A percentile compares a stretch with the other conserved stretches of the same genome.
Conservation (phyloP, 2,329 filamentous ascomycete species). For the Coniochaeta ligniaria region DNA sequence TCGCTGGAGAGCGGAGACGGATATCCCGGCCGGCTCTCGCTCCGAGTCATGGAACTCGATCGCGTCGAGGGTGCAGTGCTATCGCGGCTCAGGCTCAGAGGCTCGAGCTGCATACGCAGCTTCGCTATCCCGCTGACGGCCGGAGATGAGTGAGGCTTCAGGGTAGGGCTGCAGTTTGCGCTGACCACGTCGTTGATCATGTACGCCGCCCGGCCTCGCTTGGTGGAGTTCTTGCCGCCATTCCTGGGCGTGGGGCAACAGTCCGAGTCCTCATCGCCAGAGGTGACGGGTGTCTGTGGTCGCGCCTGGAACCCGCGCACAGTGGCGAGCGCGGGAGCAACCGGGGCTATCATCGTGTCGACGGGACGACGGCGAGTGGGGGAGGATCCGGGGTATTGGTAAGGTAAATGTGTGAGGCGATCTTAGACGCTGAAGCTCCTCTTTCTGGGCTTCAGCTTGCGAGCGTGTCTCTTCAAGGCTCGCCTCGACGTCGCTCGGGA, state of each 20-base stretch:
- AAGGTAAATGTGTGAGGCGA: neutral
- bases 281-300: conserved; percentile 39
- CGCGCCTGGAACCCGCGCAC: conserved; percentile 43
- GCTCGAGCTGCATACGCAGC: conserved; percentile 74
- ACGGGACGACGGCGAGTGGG: neutral
- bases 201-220: conserved; percentile 26
- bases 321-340: conserved; percentile 42
- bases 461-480: conserved; percentile 30
- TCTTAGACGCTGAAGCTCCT: neutral
- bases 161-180: conserved; percentile 54
- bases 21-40: conserved; percentile 36
- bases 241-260: conserved; percentile 22
- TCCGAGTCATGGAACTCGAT: conserved; percentile 48
- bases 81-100: conserved; percentile 64
- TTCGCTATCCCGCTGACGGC: conserved; percentile 70
- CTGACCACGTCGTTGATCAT: conserved; percentile 51
- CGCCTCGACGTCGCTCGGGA: conserved; percentile 52
- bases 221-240: conserved; percentile 14
- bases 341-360: conserved; percentile 36
- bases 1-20: conserved; percentile 19
- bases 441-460: neutral
- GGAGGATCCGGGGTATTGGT: neutral
- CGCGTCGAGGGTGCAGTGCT: conserved; percentile 32
- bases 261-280: conserved; percentile 53
- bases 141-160: conserved; percentile 44